phyloP scores from a whole-genome alignment of 257 asterid genomes.

The Osmanthus fragrans region DNA sequence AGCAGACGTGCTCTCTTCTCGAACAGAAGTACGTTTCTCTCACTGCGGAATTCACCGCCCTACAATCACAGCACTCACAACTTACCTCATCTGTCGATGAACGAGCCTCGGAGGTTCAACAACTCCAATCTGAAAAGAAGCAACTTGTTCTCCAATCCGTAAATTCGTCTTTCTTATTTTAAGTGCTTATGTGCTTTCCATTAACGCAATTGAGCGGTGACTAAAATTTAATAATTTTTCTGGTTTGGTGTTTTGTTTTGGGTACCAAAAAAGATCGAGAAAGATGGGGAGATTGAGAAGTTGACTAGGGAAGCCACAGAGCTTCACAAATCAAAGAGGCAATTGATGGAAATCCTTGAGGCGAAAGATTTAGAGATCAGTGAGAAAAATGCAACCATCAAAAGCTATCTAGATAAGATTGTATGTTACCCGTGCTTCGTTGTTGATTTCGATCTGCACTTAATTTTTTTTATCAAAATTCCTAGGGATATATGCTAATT shows the following conservation, averaged over 20 bases:
- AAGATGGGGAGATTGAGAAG: slow-evolving; percentile 84
- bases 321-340: slow-evolving; percentile 82
- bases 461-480: not conserved
- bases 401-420: slow-evolving; percentile 87
- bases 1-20: slow-evolving; percentile 76
- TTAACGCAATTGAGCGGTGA: slow-evolving; percentile 2
- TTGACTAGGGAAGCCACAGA: slow-evolving; percentile 63
- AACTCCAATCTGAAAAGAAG: slow-evolving; percentile 59
- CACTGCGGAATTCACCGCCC: slow-evolving; percentile 51
- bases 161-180: slow-evolving; percentile 19
- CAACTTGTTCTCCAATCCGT: slow-evolving; percentile 59
- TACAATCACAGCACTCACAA: slow-evolving; percentile 58
- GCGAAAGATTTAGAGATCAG: slow-evolving; percentile 72
- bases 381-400: slow-evolving; percentile 76
- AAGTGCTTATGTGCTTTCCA: slow-evolving; percentile 1
- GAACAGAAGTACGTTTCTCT: slow-evolving; percentile 84
- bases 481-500: not conserved
- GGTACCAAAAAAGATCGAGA: slow-evolving; percentile 51
- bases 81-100: slow-evolving; percentile 47
- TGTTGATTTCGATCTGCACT: not conserved
- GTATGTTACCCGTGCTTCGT: slow-evolving; percentile 34
- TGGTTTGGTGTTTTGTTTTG: slow-evolving; percentile 7
- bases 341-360: slow-evolving; percentile 82
- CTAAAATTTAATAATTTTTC: not conserved
- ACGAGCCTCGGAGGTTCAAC: slow-evolving; percentile 49